Evolutionary conservation across 306 rosid genomes (phyloP).

Genomic region (Arachis hypogaea): DNA sequence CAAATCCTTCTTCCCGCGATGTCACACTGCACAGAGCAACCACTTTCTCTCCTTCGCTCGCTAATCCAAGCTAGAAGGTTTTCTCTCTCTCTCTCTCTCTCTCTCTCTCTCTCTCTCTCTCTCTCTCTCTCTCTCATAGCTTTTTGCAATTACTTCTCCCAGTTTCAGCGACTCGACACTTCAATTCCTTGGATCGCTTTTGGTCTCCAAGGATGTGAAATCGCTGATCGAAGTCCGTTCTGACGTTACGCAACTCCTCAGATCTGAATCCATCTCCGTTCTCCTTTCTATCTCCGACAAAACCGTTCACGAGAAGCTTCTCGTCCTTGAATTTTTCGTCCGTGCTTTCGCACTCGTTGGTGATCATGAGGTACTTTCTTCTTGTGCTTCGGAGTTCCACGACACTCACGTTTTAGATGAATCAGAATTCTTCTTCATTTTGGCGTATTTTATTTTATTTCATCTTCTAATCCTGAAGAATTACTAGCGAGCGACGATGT

Average conservation of each 20-base stretch:
- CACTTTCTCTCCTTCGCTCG: constrained; percentile 51
- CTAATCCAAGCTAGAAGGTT: constrained; percentile 60
- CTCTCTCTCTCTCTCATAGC: constrained; percentile 2
- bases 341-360: constrained; percentile 71
- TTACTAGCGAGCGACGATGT: not conserved
- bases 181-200: constrained; percentile 55
- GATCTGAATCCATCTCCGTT: constrained; percentile 55
- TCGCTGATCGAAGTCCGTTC: constrained; percentile 56
- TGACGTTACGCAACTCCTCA: constrained; percentile 51
- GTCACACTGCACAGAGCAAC: constrained; percentile 48
- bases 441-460: not conserved
- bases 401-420: not conserved
- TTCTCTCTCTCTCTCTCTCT: not conserved
- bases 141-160: constrained; percentile 9
- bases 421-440: not conserved
- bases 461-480: not conserved
- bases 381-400: not conserved
- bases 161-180: constrained; percentile 60
- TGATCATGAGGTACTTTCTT: constrained; percentile 62
- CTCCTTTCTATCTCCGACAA: constrained; percentile 54
- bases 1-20: constrained; percentile 46
- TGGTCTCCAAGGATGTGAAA: constrained; percentile 59
- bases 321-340: constrained; percentile 72
- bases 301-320: constrained; percentile 63
- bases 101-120: not conserved